These are phyloP conservation scores for Chaetomium cochliodes DNA, from an alignment of 495 filamentous ascomycete species.

Conservation along the genomic window DNA sequence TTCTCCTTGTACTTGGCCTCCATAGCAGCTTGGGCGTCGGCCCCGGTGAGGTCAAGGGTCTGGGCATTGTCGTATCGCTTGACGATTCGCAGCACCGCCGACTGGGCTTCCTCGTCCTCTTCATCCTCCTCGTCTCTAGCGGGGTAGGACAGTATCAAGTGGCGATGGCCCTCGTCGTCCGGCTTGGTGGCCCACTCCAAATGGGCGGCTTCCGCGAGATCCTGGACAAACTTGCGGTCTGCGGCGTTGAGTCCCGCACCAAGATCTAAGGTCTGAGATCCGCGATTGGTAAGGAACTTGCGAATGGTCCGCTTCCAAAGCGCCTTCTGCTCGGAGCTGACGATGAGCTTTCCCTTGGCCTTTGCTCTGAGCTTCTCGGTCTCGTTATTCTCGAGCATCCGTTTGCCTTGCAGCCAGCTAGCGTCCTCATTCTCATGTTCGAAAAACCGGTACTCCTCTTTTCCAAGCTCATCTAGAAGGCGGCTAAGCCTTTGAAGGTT, in stretches of 20 bases:
- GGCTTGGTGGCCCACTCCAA: slow-evolving; percentile 78
- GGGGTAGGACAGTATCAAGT: slow-evolving; percentile 70
- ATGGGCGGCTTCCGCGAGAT: slow-evolving; percentile 77
- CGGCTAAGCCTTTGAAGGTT: slow-evolving; percentile 75
- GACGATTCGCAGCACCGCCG: slow-evolving; percentile 78
- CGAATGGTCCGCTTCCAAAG: slow-evolving; percentile 75
- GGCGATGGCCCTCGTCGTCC: slow-evolving; percentile 74
- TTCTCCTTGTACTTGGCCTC: slow-evolving; percentile 81
- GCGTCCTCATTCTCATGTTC: slow-evolving; percentile 85
- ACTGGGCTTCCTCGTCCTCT: slow-evolving; percentile 82
- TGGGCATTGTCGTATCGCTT: slow-evolving; percentile 88
- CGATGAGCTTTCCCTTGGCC: slow-evolving; percentile 62
- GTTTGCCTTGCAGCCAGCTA: slow-evolving; percentile 87
- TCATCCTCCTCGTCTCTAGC: slow-evolving; percentile 53
- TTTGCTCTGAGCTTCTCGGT: slow-evolving; percentile 50
- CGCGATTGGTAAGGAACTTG: slow-evolving; percentile 68
- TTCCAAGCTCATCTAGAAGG: slow-evolving; percentile 73
- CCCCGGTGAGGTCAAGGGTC: slow-evolving; percentile 72
- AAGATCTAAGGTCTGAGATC: slow-evolving; percentile 61
- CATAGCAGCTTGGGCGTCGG: slow-evolving; percentile 72
- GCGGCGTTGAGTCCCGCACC: slow-evolving; percentile 71
- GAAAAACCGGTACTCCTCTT: slow-evolving; percentile 88
- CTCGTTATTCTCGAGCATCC: slow-evolving; percentile 54
- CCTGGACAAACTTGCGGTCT: slow-evolving; percentile 89
- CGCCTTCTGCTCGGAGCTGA: slow-evolving; percentile 78